phyloP scores from a whole-genome alignment of 257 asterid genomes.

The Oldenlandia corymbosa region DNA sequence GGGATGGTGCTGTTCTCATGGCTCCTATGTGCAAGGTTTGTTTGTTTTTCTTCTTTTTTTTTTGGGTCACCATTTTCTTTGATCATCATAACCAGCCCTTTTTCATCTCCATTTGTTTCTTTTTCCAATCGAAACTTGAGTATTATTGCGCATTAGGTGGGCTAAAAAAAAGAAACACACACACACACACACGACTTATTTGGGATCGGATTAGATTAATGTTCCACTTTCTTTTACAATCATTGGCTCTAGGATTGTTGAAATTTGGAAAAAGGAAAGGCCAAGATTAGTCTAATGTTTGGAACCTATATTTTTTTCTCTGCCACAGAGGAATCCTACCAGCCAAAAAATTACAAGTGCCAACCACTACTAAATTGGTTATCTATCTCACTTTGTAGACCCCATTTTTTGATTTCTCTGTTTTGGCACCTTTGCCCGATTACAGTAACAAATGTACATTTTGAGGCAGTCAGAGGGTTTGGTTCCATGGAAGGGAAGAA shows the following conservation, averaged over 20 bases:
- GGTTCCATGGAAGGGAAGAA: too few relatives aligned
- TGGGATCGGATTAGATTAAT: too few relatives aligned
- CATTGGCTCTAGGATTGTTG: not conserved
- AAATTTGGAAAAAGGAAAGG: not conserved
- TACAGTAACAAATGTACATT: too few relatives aligned
- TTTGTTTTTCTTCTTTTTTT: not conserved
- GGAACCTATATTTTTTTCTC: too few relatives aligned
- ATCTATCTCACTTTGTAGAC: not conserved
- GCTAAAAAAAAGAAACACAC: too few relatives aligned
- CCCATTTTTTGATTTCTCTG: not conserved
- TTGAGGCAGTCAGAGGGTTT: too few relatives aligned
- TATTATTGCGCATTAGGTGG: not conserved
- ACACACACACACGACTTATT: too few relatives aligned
- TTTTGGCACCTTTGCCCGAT: too few relatives aligned
- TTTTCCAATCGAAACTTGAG: too few relatives aligned
- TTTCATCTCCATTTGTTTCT: too few relatives aligned
- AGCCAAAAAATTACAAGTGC: too few relatives aligned
- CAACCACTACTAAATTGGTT: not conserved
- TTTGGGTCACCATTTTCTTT: not conserved
- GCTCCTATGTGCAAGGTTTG: constrained; percentile 70
- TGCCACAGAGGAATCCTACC: constrained; percentile 7
- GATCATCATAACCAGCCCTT: too few relatives aligned
- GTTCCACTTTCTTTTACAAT: not conserved
- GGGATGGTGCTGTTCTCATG: constrained; percentile 61
- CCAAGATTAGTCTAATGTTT: not conserved